A percentile compares a stretch with the other conserved stretches of the same genome.
Conservation (phyloP, 306 rosid genomes). For the Glycyrrhiza uralensis region DNA sequence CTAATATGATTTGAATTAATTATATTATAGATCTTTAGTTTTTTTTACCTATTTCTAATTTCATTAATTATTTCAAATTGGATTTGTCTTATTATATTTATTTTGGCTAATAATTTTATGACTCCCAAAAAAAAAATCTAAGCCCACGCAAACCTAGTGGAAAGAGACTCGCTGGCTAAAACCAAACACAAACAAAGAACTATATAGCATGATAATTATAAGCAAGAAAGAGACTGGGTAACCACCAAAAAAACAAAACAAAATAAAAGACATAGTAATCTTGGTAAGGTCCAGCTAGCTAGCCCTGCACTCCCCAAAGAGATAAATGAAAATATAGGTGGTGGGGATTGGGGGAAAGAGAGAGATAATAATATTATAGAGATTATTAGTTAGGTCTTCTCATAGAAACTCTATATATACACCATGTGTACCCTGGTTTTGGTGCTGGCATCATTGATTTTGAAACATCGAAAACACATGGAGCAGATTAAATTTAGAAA, state of each 20-base stretch:
- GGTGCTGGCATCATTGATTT: conserved; percentile 21
- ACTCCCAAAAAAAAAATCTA: neutral
- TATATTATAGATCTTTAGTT: neutral
- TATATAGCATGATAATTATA: conserved; percentile 10
- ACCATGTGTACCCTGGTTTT: neutral
- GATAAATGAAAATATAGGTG: conserved; percentile 17
- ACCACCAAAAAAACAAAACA: conserved; percentile 21
- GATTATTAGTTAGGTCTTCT: conserved; percentile 5
- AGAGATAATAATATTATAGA: neutral
- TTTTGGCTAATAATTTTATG: neutral
- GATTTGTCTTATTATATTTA: neutral
- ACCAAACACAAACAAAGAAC: neutral
- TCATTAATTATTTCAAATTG: neutral
- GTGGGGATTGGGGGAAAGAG: conserved; percentile 1
- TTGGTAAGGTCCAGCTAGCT: conserved; percentile 26
- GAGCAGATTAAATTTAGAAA: conserved; percentile 28
- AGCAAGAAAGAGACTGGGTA: conserved; percentile 29
- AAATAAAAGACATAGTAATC: conserved; percentile 12
- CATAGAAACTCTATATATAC: neutral
- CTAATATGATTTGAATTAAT: neutral
- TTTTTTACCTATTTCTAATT: neutral
- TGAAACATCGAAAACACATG: conserved; percentile 28
- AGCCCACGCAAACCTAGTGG: conserved; percentile 9
- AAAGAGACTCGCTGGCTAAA: neutral
- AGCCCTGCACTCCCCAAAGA: neutral